phyloP scores from a whole-genome alignment of 1,139 yeast genomes.

The Kodamaea derodonti region DNA sequence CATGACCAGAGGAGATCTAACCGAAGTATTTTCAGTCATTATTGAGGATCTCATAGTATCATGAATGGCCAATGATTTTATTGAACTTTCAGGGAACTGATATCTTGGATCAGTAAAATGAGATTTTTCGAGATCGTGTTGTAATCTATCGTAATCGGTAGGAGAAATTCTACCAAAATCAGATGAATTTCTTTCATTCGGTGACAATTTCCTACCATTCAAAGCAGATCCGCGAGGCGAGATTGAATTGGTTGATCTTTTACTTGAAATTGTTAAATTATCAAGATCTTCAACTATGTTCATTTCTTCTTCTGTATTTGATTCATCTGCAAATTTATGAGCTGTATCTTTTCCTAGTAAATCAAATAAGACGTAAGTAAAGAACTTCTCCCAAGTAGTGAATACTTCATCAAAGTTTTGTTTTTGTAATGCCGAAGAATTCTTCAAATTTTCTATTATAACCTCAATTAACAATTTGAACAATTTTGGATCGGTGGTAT shows the following conservation, averaged over 20 bases:
- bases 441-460: constrained; percentile 14
- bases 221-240: too few relatives aligned
- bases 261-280: neutral
- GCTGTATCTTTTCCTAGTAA: constrained; percentile 6
- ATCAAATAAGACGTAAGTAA: constrained; percentile 15
- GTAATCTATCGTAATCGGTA: neutral
- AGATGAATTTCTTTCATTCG: neutral
- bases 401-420: constrained; percentile 10
- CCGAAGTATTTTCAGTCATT: constrained; percentile 9
- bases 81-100: neutral
- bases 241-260: neutral
- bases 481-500: constrained; percentile 10
- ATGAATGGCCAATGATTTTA: neutral
- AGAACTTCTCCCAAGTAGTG: constrained; percentile 18
- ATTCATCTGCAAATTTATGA: neutral
- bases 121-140: neutral
- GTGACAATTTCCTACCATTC: too few relatives aligned
- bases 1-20: constrained; percentile 13
- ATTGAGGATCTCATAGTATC: neutral
- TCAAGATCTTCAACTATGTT: neutral
- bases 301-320: neutral
- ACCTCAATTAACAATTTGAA: constrained; percentile 13
- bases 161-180: neutral
- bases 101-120: neutral
- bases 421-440: constrained; percentile 5